phyloP scores from a whole-genome alignment of 2,329 filamentous ascomycete species.

The Trichothecium roseum region DNA sequence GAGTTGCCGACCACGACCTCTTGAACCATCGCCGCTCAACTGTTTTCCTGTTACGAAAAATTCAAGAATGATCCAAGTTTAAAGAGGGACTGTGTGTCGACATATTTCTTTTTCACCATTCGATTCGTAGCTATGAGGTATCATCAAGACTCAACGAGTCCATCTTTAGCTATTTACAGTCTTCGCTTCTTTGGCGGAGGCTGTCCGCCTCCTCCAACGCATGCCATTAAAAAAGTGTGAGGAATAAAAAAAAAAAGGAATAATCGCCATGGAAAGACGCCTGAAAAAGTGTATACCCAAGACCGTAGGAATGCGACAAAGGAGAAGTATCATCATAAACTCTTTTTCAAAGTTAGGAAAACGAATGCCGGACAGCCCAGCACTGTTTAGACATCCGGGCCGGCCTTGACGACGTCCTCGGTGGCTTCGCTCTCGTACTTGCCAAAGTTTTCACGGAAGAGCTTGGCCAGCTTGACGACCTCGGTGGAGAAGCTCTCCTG shows the following conservation, averaged over 20 bases:
- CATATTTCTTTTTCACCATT: too few relatives aligned
- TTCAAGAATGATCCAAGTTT: too few relatives aligned
- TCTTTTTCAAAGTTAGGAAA: too few relatives aligned
- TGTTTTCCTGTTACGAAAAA: too few relatives aligned
- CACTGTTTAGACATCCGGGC: conserved; percentile 29
- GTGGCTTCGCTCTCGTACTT: conserved; percentile 86
- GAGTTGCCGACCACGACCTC: too few relatives aligned
- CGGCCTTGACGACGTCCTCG: conserved; percentile 63
- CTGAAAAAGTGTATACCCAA: background rate
- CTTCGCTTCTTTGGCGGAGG: background rate
- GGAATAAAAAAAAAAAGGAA: conserved; percentile 1
- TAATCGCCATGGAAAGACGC: background rate
- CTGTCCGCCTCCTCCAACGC: background rate
- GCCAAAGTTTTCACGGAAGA: conserved; percentile 97
- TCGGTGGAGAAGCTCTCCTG: conserved; percentile 73
- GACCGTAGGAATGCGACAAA: conserved; percentile 1
- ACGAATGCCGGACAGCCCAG: conserved; percentile 1
- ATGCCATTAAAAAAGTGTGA: conserved; percentile 1
- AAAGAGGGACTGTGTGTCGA: too few relatives aligned
- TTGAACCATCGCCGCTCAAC: too few relatives aligned
- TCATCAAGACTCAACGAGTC: too few relatives aligned
- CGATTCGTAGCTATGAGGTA: too few relatives aligned
- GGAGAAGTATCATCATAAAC: conserved; percentile 2
- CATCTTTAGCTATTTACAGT: background rate
- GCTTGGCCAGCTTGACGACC: conserved; percentile 77